Evolutionary conservation across 108 stramenopile species (phyloP).

Genomic region (Aurantiochytrium sp.): DNA sequence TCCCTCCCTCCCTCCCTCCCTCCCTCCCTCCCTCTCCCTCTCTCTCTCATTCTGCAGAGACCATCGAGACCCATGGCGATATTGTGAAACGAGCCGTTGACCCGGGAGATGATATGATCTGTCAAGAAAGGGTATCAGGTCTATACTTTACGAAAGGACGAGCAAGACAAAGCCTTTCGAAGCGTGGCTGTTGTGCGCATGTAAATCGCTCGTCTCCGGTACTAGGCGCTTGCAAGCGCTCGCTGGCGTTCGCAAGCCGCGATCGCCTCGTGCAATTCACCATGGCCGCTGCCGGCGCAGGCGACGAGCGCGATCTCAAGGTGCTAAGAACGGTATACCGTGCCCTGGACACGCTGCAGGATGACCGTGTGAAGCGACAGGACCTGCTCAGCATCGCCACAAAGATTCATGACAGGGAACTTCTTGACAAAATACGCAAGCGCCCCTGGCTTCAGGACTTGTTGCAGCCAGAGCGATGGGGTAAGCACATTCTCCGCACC

Average conservation of each 20-base stretch:
- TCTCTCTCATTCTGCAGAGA: too few relatives aligned
- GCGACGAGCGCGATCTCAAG: background rate
- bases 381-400: background rate
- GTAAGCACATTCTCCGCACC: background rate
- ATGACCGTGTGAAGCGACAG: background rate
- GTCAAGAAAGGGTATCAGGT: too few relatives aligned
- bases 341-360: background rate
- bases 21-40: too few relatives aligned
- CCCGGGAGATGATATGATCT: background rate
- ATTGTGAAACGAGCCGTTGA: background rate
- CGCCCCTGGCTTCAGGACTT: background rate
- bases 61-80: too few relatives aligned
- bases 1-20: too few relatives aligned
- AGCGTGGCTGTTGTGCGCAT: too few relatives aligned
- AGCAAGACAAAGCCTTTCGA: too few relatives aligned
- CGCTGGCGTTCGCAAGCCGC: too few relatives aligned
- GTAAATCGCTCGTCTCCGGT: too few relatives aligned
- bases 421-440: background rate
- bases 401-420: background rate
- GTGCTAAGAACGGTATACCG: background rate
- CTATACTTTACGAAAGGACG: too few relatives aligned
- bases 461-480: conserved; percentile 9
- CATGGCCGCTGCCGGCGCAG: background rate
- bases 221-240: too few relatives aligned
- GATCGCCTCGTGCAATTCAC: too few relatives aligned